A percentile compares a stretch with the other conserved stretches of the same genome.
Conservation (phyloP, 2,329 filamentous ascomycete species). For the Cercospora brassicicola region DNA sequence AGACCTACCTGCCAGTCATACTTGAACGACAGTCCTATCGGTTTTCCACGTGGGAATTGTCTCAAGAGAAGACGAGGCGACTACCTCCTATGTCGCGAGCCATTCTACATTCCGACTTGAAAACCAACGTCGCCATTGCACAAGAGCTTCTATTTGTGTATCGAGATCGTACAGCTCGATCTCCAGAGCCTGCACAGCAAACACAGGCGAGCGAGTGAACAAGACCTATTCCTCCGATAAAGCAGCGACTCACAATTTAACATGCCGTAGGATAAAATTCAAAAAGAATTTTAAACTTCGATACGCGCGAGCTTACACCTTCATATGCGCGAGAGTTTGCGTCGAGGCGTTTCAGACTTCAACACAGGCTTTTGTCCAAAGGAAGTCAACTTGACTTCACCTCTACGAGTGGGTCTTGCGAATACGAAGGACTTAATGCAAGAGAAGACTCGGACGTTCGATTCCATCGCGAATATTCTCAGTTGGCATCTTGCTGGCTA, state of each 20-base stretch:
- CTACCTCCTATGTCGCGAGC: not conserved
- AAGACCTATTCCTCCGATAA: not conserved
- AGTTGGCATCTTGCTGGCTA: too few species aligned
- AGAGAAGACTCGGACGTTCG: not conserved
- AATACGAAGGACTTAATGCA: not conserved
- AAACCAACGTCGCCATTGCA: not conserved
- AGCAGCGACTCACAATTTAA: not conserved
- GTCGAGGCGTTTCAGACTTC: slow-evolving; percentile 1
- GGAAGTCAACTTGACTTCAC: slow-evolving; percentile 14
- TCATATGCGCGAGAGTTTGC: not conserved
- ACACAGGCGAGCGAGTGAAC: not conserved
- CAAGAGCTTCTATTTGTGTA: not conserved
- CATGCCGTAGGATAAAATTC: not conserved
- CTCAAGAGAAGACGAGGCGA: not conserved
- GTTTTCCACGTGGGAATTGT: not conserved
- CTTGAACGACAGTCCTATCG: not conserved
- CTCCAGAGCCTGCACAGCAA: not conserved
- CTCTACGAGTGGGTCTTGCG: not conserved
- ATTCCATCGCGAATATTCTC: not conserved
- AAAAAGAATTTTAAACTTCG: not conserved
- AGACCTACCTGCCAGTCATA: not conserved
- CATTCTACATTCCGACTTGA: not conserved
- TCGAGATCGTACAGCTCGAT: not conserved
- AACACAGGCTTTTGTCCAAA: slow-evolving; percentile 4
- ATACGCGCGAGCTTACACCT: not conserved